Percentiles rank a stretch among this genome's conserved stretches.
These are phyloP conservation scores for Lentithecium fluviatile DNA, from an alignment of 495 filamentous ascomycete species.

Conservation along the genomic window DNA sequence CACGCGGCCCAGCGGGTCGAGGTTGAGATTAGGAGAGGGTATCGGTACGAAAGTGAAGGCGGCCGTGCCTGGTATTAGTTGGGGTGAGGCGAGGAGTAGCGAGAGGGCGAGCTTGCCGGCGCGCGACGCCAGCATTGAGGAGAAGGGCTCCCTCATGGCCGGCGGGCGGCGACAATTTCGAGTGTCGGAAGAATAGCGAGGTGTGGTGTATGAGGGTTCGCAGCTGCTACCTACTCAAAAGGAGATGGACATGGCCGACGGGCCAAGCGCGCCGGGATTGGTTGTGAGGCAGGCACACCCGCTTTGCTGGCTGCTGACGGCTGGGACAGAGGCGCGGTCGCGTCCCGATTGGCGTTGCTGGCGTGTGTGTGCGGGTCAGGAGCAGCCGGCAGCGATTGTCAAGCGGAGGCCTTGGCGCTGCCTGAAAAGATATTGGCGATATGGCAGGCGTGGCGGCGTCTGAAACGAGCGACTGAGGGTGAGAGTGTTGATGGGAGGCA, in stretches of 20 bases:
- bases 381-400: conserved; percentile 8
- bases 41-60: conserved; percentile 71
- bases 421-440: neutral
- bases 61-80: conserved; percentile 45
- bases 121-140: conserved; percentile 35
- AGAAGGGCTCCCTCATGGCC: conserved; percentile 38
- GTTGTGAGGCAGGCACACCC: conserved; percentile 2
- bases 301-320: neutral
- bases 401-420: conserved; percentile 9
- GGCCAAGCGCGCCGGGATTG: neutral
- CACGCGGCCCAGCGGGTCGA: conserved; percentile 76
- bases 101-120: conserved; percentile 32
- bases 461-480: conserved; percentile 32
- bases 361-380: conserved; percentile 6
- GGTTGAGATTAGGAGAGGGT: conserved; percentile 75
- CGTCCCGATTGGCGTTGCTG: conserved; percentile 27
- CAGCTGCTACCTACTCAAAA: neutral
- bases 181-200: conserved; percentile 7
- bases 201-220: neutral
- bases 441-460: conserved; percentile 5
- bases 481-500: conserved; percentile 7
- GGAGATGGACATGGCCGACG: conserved; percentile 4
- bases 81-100: conserved; percentile 30
- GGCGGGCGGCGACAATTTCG: conserved; percentile 17
- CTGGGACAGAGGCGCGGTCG: conserved; percentile 1